These are phyloP conservation scores for Haplosporangium sp. DNA, from an alignment of 371 early-diverging fungal species.

Conservation along the genomic window DNA sequence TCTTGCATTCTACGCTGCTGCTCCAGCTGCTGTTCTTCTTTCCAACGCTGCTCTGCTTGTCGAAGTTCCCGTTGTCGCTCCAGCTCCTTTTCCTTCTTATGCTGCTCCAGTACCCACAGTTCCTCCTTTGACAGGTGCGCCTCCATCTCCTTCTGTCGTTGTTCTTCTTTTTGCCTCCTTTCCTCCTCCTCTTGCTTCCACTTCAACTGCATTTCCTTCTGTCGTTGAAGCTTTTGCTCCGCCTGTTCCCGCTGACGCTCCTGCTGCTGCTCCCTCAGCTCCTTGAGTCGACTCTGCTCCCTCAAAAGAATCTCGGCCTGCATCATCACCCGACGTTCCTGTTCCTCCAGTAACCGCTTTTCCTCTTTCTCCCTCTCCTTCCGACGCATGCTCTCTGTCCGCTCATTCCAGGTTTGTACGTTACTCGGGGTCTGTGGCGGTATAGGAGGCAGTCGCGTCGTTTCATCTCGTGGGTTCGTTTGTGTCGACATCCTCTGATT, in stretches of 20 bases:
- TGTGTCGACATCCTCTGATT: too few species aligned
- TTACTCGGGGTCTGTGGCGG: too few species aligned
- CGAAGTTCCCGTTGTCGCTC: too few species aligned
- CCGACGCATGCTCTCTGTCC: background rate
- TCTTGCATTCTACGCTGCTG: background rate
- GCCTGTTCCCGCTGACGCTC: background rate
- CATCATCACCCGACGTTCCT: background rate
- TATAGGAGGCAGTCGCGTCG: too few species aligned
- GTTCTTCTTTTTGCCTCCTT: conserved; percentile 5
- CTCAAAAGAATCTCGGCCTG: conserved; percentile 2
- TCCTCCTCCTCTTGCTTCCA: background rate
- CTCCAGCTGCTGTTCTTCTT: too few species aligned
- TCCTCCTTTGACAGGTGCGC: background rate
- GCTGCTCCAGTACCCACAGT: background rate
- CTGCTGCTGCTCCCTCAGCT: background rate
- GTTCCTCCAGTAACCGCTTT: conserved; percentile 2
- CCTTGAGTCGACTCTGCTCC: background rate
- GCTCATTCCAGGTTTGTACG: too few species aligned
- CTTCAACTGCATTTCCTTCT: background rate
- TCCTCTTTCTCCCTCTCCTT: background rate
- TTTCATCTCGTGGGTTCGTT: too few species aligned
- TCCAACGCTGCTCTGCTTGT: too few species aligned
- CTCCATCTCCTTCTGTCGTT: background rate
- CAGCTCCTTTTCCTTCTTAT: too few species aligned
- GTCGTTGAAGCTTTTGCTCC: background rate